phyloP scores from a whole-genome alignment of 1,139 yeast genomes.

The Kluyveromyces sp. region DNA sequence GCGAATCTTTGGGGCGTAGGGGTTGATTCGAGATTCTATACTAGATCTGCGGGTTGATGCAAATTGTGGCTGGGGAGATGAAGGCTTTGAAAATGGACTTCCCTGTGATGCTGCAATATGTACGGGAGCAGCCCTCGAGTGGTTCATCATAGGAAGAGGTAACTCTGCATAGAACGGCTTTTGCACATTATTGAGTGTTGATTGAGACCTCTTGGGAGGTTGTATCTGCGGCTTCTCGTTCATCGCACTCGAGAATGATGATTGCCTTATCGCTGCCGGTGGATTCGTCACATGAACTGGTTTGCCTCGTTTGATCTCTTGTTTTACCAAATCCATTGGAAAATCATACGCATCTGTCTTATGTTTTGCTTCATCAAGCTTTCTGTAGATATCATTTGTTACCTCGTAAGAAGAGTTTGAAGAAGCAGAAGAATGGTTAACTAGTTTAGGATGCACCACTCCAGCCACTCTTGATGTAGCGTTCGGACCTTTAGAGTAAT shows the following conservation, averaged over 20 bases:
- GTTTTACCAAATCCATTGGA: constrained; percentile 52
- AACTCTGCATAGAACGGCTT: constrained; percentile 7
- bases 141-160: constrained; percentile 1
- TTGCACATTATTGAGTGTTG: background rate
- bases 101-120: background rate
- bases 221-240: background rate
- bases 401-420: background rate
- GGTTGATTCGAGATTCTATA: background rate
- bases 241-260: background rate
- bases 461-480: background rate
- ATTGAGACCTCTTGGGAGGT: constrained; percentile 5
- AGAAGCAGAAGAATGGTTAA: background rate
- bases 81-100: background rate
- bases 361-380: constrained; percentile 43
- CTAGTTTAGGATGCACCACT: constrained; percentile 2
- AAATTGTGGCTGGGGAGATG: background rate
- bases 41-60: background rate
- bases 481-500: background rate
- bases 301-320: constrained; percentile 34
- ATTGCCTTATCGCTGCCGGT: background rate
- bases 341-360: constrained; percentile 75
- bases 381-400: constrained; percentile 27
- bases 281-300: constrained; percentile 20
- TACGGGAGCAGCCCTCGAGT: constrained; percentile 4
- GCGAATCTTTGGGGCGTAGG: constrained; percentile 1